Evolutionary conservation across 2,329 filamentous ascomycete species (phyloP).

Genomic region (Sphaceloma murrayae): DNA sequence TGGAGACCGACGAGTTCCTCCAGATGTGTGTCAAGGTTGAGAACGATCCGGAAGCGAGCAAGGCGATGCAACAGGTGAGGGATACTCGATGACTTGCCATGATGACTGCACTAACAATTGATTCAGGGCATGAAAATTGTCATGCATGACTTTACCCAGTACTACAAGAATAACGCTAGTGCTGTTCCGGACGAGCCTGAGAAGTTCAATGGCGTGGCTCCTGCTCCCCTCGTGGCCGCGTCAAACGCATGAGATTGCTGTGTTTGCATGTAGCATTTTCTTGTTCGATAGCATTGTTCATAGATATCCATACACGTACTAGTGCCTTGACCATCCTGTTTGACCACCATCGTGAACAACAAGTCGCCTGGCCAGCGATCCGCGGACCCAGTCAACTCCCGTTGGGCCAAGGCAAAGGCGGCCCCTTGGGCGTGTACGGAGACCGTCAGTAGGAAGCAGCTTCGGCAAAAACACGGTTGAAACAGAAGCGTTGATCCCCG

Average conservation of each 20-base stretch:
- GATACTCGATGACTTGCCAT: too few relatives aligned
- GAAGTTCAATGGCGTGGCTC: conserved; percentile 9
- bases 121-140: conserved; percentile 11
- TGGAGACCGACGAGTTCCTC: conserved; percentile 21
- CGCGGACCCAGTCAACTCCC: too few relatives aligned
- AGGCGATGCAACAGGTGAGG: conserved; percentile 8
- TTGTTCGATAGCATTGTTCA: conserved; percentile 8
- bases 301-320: neutral
- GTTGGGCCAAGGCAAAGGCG: too few relatives aligned
- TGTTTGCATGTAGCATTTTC: neutral
- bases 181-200: conserved; percentile 1
- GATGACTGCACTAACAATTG: too few relatives aligned
- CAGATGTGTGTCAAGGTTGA: conserved; percentile 17
- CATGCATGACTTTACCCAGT: conserved; percentile 15
- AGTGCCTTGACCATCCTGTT: neutral
- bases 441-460: too few relatives aligned
- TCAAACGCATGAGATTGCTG: neutral
- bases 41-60: conserved; percentile 18
- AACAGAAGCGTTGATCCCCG: too few relatives aligned
- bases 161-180: conserved; percentile 8
- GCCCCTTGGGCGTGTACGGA: too few relatives aligned
- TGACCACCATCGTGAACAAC: too few relatives aligned
- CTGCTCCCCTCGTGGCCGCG: conserved; percentile 1
- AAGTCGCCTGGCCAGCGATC: too few relatives aligned
- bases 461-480: conserved; percentile 3